These are phyloP conservation scores for Eruca vesicaria DNA, from an alignment of 441 rosid species.

Conservation along the genomic window DNA sequence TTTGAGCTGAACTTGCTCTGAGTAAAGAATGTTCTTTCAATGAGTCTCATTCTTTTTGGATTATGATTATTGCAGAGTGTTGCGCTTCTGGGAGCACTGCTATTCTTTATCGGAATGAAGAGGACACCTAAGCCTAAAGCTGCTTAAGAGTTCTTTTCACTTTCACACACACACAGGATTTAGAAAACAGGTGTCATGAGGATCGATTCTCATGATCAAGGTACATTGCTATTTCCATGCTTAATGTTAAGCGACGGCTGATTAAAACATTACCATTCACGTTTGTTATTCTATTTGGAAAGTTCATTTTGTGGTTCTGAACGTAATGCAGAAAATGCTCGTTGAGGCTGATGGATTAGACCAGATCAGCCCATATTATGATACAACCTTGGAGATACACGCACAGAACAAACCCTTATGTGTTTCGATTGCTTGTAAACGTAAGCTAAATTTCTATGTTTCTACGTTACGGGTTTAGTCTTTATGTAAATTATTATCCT, in stretches of 20 bases:
- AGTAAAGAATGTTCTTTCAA: too few relatives aligned
- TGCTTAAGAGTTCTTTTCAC: too few relatives aligned
- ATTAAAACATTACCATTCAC: neutral
- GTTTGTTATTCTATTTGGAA: neutral
- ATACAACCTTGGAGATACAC: slow-evolving; percentile 46
- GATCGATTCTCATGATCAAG: slow-evolving; percentile 41
- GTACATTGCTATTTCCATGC: slow-evolving; percentile 32
- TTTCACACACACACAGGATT: too few relatives aligned
- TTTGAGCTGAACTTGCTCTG: too few relatives aligned
- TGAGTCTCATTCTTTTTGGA: too few relatives aligned
- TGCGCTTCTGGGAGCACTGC: too few relatives aligned
- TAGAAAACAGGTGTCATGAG: too few relatives aligned
- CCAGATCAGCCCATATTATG: slow-evolving; percentile 44
- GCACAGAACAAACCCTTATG: slow-evolving; percentile 30
- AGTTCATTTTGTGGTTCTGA: neutral
- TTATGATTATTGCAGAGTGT: too few relatives aligned
- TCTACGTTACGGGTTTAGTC: slow-evolving; percentile 1
- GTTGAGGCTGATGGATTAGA: slow-evolving; percentile 45
- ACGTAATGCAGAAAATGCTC: slow-evolving; percentile 40
- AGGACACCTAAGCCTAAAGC: too few relatives aligned
- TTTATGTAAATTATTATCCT: neutral
- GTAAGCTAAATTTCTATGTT: slow-evolving; percentile 32
- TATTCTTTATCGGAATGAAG: too few relatives aligned
- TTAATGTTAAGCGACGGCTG: neutral
- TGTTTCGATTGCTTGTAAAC: slow-evolving; percentile 50